A percentile compares a stretch with the other conserved stretches of the same genome.
These are phyloP conservation scores for Zoysia matrella DNA, from an alignment of 202 grass and related monocot genomes.

Conservation along the genomic window DNA sequence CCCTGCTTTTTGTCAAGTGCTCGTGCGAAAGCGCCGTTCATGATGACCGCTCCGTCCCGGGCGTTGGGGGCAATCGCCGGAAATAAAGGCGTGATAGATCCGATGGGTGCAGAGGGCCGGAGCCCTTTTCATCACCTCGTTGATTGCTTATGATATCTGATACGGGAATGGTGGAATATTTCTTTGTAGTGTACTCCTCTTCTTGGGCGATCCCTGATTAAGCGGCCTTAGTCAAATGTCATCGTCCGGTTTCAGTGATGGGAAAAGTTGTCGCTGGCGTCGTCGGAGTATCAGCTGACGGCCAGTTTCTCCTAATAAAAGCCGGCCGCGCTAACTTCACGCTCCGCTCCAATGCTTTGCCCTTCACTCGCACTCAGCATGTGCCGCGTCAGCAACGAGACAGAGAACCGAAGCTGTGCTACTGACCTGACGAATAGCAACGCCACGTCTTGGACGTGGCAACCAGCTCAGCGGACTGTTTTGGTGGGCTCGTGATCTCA, in stretches of 20 bases:
- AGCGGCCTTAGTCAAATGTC: conserved; percentile 6
- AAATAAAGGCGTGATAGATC: neutral
- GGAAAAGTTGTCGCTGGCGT: neutral
- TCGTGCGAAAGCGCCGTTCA: neutral
- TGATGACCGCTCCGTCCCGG: neutral
- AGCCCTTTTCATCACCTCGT: conserved; percentile 2
- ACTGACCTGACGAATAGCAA: neutral
- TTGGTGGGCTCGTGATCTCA: neutral
- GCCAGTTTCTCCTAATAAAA: neutral
- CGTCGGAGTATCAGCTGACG: neutral
- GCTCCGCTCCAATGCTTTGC: neutral
- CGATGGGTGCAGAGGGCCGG: neutral
- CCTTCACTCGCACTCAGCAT: neutral
- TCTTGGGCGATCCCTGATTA: neutral
- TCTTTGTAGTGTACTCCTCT: neutral
- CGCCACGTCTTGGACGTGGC: neutral
- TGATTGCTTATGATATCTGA: neutral
- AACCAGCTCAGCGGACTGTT: neutral
- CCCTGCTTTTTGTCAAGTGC: neutral
- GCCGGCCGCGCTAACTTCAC: conserved; percentile 2
- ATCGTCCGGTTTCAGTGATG: conserved; percentile 28
- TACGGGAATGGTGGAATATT: neutral
- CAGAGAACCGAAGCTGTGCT: neutral
- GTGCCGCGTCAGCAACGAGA: neutral
- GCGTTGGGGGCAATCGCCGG: neutral